Evolutionary conservation across 164 flowering plant species (phyloP).

Genomic region (Sextonia rubra): DNA sequence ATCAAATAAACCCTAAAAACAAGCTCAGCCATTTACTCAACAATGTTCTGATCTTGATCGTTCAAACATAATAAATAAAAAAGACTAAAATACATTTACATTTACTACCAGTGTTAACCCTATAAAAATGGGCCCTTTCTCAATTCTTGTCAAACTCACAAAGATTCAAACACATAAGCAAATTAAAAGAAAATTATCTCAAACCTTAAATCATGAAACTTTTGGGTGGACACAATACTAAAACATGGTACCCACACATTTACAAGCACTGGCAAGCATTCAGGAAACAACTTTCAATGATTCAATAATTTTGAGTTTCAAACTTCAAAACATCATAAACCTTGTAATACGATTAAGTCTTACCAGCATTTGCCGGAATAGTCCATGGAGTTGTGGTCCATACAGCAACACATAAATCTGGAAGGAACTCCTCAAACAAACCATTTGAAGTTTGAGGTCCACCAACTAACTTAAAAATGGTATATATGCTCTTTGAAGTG

Average conservation of each 20-base stretch:
- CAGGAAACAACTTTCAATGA: background rate
- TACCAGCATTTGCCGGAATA: slow-evolving; percentile 97
- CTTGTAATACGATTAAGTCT: slow-evolving; percentile 3
- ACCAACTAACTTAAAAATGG: slow-evolving; percentile 59
- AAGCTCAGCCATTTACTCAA: too few relatives aligned
- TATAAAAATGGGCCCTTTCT: too few relatives aligned
- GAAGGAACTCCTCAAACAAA: slow-evolving; percentile 59
- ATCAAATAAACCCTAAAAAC: too few relatives aligned
- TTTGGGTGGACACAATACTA: background rate
- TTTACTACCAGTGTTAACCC: too few relatives aligned
- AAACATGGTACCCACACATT: background rate
- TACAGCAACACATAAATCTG: slow-evolving; percentile 76
- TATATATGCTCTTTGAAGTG: slow-evolving; percentile 88
- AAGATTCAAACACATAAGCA: too few relatives aligned
- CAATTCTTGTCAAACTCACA: too few relatives aligned
- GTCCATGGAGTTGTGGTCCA: slow-evolving; percentile 99
- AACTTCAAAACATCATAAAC: background rate
- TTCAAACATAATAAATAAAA: too few relatives aligned
- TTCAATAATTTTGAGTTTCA: background rate
- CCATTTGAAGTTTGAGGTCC: slow-evolving; percentile 43
- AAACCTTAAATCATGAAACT: background rate
- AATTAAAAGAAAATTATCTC: too few relatives aligned
- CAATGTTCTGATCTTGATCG: too few relatives aligned
- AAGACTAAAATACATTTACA: too few relatives aligned
- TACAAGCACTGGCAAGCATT: background rate